Base-by-base conservation (phyloP, 495 filamentous ascomycete genomes). In the Penicillium tannophilum region DNA sequence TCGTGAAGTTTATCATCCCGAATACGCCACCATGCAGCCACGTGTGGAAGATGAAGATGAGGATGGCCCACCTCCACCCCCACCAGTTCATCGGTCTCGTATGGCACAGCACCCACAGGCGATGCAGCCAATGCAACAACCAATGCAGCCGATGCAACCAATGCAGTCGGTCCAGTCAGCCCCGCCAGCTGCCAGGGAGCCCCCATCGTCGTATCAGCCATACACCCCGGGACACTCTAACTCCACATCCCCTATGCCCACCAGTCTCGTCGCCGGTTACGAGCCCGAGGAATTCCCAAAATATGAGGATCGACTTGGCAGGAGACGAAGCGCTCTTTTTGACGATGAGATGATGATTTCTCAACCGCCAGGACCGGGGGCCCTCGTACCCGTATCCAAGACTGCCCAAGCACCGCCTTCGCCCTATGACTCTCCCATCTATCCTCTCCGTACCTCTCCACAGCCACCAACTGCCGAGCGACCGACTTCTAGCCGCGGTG, bases 41-140 rank as follows among this genome's bases (percentile, higher is more conserved):
- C 84, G 81, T 6, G 87, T 89, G 45, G 87, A 89, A 63, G 87
- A 89, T 67, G 87, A 85, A 47, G 82, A 84, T n/a, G 80, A 86
- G 30, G 79, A 84, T 44, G 70, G 59, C 2, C 64, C 74, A 33
- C 79, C 82, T 47, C 80, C 81, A 16, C 78, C 78, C 56, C 76
- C 75, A 20, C 79, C 80, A 52, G 76, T 72, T 46, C 82, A 75
- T 75, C 75, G 76, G 65, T 72, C 74, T 33, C 65, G 63, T 17
- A 59, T 73, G 63, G 66, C 63, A 14, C 69, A 74, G 36, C 54
- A 63, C 10, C 1, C 16, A 17, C 65, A 63, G 24, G 53, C 71
- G 61, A 62, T 62, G 14, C 68, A 74, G 41, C 56, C 63, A 31
- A 61, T 63, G 33, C 63, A 62, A 56, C 62, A 62, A 59, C 55